Base-by-base conservation (phyloP, 306 rosid genomes). In the Cicer judaicum region DNA sequence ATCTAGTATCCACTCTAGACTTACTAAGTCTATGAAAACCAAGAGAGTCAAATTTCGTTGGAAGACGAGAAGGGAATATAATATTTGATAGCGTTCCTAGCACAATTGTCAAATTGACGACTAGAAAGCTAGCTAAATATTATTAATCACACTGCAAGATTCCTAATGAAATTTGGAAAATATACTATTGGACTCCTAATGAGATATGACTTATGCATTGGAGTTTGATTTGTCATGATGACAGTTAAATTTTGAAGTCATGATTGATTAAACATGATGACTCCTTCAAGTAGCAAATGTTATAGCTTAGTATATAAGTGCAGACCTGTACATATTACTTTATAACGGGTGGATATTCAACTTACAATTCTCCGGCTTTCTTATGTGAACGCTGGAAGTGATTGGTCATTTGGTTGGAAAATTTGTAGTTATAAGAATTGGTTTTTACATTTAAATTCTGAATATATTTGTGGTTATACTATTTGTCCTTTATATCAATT, bases 1-100 rank as follows among this genome's bases (percentile, higher is more conserved):
- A 7, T 16, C 18, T 16, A 16, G 18, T 16, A 16, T 16, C 18
- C 18, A 16, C 42, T 43, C 49, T 12, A 10, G 52, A 52, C 15
- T 13, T 70, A 61, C 71, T 43, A 64, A 60, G 57, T 60, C 67
- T 68, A 29, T 50, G 43, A 68, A 42, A 68, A 42, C 53, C 9
- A 80, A 59, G 59, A 54, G 70, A 24, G 40, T 47, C 34, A 11
- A 42, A 18, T 68, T 80, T 66, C 70, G 21, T 79, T 73, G 69
- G 29, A 70, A 38, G 15, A 21, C n/a, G 8, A 39, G 46, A 64
- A 41, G 46, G 52, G 55, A 72, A 72, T 48, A 57, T 67, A 36
- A 57, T 74, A 39, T 48, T 64, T 67, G 59, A 38, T 7, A 4
- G 46, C 40, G 61, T 68, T 68, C 61, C 70, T 68, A 41, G 34